These are phyloP conservation scores for Stemphylium lycopersici DNA, from an alignment of 2,329 filamentous ascomycete genomes.

Conservation along the genomic window DNA sequence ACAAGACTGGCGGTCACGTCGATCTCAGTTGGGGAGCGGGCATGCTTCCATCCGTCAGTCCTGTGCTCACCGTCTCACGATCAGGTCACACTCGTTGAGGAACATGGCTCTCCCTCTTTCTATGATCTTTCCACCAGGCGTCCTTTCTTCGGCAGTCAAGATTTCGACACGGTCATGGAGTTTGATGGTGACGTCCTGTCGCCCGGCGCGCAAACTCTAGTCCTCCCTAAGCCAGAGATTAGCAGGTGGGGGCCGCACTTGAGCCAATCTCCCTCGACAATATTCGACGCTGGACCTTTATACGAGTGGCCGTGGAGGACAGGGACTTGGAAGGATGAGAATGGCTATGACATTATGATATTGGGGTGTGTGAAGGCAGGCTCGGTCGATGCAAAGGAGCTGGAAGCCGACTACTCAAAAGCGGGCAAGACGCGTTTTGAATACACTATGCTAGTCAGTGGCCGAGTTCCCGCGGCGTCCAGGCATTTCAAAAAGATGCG, in stretches of 20 bases:
- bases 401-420: constrained; percentile 52
- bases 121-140: constrained; percentile 65
- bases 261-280: constrained; percentile 69
- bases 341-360: constrained; percentile 75
- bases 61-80: constrained; percentile 74
- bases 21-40: constrained; percentile 29
- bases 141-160: constrained; percentile 72
- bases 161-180: constrained; percentile 71
- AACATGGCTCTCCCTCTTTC: constrained; percentile 74
- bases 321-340: constrained; percentile 68
- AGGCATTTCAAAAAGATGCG: constrained; percentile 57
- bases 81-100: constrained; percentile 75
- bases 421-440: constrained; percentile 59
- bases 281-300: constrained; percentile 71
- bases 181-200: constrained; percentile 73
- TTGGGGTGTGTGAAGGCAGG: constrained; percentile 73
- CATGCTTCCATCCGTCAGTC: constrained; percentile 78
- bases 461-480: constrained; percentile 55
- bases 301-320: constrained; percentile 67
- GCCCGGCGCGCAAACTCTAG: constrained; percentile 72
- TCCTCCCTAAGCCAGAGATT: constrained; percentile 51
- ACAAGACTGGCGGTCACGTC: constrained; percentile 14
- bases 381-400: constrained; percentile 58
- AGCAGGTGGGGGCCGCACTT: constrained; percentile 59
- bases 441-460: constrained; percentile 57